phyloP scores from a whole-genome alignment of 75 land plant species.

The Picea glauca region DNA sequence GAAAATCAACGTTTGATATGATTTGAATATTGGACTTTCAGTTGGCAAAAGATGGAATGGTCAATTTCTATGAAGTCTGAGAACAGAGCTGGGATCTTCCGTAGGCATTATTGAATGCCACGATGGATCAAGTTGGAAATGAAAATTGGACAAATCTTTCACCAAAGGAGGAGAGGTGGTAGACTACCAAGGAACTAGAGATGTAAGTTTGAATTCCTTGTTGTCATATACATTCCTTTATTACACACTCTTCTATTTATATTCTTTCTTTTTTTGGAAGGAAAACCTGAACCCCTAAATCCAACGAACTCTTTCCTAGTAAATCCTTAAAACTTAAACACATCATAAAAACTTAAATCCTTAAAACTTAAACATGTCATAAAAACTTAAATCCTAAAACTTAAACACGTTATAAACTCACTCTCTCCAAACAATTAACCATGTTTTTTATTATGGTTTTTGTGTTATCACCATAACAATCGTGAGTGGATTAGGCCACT shows the following conservation, averaged over 20 bases:
- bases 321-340: no score
- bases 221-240: not conserved
- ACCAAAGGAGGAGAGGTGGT: slow-evolving; percentile 31
- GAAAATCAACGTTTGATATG: not conserved
- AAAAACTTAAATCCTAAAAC: not conserved
- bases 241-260: no score
- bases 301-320: no score
- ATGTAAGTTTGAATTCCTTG: slow-evolving; percentile 34
- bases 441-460: no score
- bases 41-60: slow-evolving; percentile 71
- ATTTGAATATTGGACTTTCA: slow-evolving; percentile 12
- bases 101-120: slow-evolving; percentile 57
- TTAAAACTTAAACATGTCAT: no score
- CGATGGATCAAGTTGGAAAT: slow-evolving; percentile 71
- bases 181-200: slow-evolving; percentile 36
- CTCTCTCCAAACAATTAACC: no score
- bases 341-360: no score
- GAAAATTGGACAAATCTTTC: slow-evolving; percentile 55
- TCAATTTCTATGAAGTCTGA: slow-evolving; percentile 60
- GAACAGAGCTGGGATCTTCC: slow-evolving; percentile 52
- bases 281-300: no score
- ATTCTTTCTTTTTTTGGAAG: no score
- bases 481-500: no score
- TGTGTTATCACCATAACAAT: no score
- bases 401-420: no score